Evolutionary conservation across 2,329 filamentous ascomycete genomes (phyloP).

Genomic region (Exophiala sp.): DNA sequence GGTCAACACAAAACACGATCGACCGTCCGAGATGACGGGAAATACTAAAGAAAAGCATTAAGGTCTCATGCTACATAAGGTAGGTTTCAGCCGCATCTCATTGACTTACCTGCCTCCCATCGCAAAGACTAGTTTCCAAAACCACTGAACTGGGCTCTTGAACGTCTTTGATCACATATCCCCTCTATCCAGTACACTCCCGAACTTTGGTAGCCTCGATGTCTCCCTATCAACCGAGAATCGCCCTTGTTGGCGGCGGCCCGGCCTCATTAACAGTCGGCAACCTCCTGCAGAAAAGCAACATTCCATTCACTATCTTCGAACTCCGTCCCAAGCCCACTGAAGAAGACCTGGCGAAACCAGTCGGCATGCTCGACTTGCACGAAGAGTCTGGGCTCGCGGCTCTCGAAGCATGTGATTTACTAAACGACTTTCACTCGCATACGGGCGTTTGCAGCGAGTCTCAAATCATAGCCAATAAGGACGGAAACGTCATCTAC

Average conservation of each 20-base stretch:
- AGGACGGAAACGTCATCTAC: conserved; percentile 20
- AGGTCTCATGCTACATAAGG: too few relatives aligned
- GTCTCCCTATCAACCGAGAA: conserved; percentile 25
- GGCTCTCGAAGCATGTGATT: conserved; percentile 27
- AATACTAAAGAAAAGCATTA: too few relatives aligned
- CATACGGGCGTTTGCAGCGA: conserved; percentile 30
- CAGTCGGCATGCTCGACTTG: conserved; percentile 31
- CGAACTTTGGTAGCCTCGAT: background rate
- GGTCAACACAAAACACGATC: too few relatives aligned
- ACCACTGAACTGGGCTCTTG: too few relatives aligned
- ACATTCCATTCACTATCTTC: conserved; percentile 29
- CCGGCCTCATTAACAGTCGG: conserved; percentile 34
- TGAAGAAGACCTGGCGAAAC: conserved; percentile 16
- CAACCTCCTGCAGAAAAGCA: conserved; percentile 25
- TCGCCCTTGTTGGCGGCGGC: conserved; percentile 40
- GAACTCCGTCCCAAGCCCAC: conserved; percentile 34
- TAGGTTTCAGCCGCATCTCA: too few relatives aligned
- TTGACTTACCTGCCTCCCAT: too few relatives aligned
- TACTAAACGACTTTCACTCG: conserved; percentile 29
- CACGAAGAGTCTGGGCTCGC: conserved; percentile 30
- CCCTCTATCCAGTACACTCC: too few relatives aligned
- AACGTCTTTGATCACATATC: too few relatives aligned
- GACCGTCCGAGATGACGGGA: too few relatives aligned
- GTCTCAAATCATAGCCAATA: conserved; percentile 18
- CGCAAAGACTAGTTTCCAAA: too few relatives aligned